Percentiles rank a stretch among this genome's conserved stretches.
These are phyloP conservation scores for Fusarium tjaetaba DNA, from an alignment of 2,329 filamentous ascomycete genomes.

Conservation along the genomic window DNA sequence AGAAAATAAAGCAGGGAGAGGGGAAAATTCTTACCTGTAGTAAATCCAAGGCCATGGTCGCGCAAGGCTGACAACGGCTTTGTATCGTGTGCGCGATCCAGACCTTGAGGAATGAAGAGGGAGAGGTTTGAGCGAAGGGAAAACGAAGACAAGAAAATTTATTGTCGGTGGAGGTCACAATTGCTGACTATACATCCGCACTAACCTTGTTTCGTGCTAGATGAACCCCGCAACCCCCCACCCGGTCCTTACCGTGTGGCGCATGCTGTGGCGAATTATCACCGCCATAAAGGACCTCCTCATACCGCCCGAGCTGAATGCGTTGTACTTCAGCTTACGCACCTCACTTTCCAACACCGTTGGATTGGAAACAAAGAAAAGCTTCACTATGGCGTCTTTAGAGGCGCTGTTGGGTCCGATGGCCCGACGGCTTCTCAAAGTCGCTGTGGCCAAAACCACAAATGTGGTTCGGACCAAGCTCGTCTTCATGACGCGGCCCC, in stretches of 20 bases:
- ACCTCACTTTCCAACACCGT: slow-evolving; percentile 36
- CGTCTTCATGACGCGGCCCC: slow-evolving; percentile 55
- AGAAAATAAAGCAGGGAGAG: slow-evolving; percentile 1
- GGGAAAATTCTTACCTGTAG: slow-evolving; percentile 38
- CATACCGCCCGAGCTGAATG: slow-evolving; percentile 22
- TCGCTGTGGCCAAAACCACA: slow-evolving; percentile 61
- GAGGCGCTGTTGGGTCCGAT: slow-evolving; percentile 67
- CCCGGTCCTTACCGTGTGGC: slow-evolving; percentile 45
- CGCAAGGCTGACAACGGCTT: slow-evolving; percentile 32
- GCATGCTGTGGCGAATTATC: slow-evolving; percentile 47
- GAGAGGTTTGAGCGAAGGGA: slow-evolving; percentile 24
- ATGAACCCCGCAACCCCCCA: slow-evolving; percentile 38
- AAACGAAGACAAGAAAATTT: slow-evolving; percentile 39
- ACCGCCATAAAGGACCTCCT: slow-evolving; percentile 40
- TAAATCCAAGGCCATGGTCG: slow-evolving; percentile 17
- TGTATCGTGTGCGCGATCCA: slow-evolving; percentile 32
- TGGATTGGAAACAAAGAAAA: slow-evolving; percentile 36
- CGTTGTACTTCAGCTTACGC: slow-evolving; percentile 25
- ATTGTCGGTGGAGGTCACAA: slow-evolving; percentile 37
- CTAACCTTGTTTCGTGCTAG: slow-evolving; percentile 41
- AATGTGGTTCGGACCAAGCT: slow-evolving; percentile 63
- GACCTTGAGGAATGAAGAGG: slow-evolving; percentile 38
- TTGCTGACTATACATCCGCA: slow-evolving; percentile 35
- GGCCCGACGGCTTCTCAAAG: slow-evolving; percentile 64
- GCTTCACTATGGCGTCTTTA: slow-evolving; percentile 62